Evolutionary conservation across 768 basidiomycete genomes (phyloP), one percentile per base, ranked within the genome.

Genomic region (Neoboletus subvelutipes): DNA sequence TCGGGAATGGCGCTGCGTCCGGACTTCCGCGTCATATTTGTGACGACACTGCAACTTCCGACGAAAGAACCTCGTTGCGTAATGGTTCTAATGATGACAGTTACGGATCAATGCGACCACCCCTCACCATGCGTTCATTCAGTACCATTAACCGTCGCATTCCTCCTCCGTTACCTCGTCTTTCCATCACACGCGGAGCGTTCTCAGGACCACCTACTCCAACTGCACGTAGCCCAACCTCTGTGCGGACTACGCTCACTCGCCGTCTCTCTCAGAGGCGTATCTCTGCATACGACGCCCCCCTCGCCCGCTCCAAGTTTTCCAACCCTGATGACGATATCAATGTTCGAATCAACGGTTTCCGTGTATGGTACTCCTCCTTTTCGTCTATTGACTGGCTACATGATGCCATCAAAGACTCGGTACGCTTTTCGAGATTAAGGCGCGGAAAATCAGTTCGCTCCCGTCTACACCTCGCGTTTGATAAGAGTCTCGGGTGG

Each of bases 311-410:
- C 71, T 75, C 58, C 64, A 67, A 39, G 49, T 65, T 52, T 60
- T 70, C 70, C 26, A 70, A 67, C 46, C 60, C 70, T 42, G 81
- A 77, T 8, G 69, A 77, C 18, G 83, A 81, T 45, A 69, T 79
- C 18, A 87, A 85, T 55, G 78, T 84, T 33, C 85, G 83, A 66
- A 84, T 85, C 48, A 96, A 96, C 63, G 94, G 94, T 36, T 86
- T 92, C 55, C 87, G 92, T 28, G 91, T 94, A 34, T 73, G 72
- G 92, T 94, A 93, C 71, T 86, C 88, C 12, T 91, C 90, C 3
- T 96, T 87, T 75, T 86, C 91, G 0, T 93, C 90, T 20, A 88
- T 96, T 55, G 94, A 98, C 72, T 98, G 95, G 96, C 77, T 98
- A 52, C 96, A 98, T 65, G 96, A 98, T 75, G 83, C 92, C 40